Conservation (phyloP, 2,329 filamentous ascomycete genomes). For the Rhynchosporium secalis region DNA sequence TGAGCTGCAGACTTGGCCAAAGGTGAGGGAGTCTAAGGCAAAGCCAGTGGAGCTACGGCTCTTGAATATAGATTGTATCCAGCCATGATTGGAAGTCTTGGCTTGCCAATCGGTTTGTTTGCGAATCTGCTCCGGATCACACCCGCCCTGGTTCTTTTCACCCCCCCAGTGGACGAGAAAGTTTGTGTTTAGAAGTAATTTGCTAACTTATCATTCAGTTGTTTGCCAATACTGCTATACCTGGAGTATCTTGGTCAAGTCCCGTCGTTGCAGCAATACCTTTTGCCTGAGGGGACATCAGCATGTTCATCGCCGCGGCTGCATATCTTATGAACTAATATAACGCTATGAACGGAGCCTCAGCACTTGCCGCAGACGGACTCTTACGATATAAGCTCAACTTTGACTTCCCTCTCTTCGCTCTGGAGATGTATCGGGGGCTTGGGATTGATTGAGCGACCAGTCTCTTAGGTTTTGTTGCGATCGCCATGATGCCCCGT, state of each 20-base stretch:
- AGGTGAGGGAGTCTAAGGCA: slow-evolving; percentile 17
- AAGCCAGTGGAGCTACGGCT: slow-evolving; percentile 37
- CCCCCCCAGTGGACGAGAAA: background rate
- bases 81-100: slow-evolving; percentile 58
- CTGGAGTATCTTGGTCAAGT: slow-evolving; percentile 50
- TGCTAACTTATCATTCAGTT: slow-evolving; percentile 39
- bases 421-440: slow-evolving; percentile 48
- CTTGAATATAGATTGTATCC: slow-evolving; percentile 59
- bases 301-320: slow-evolving; percentile 53
- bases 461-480: slow-evolving; percentile 41
- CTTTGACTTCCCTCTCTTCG: slow-evolving; percentile 60
- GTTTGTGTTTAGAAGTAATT: background rate
- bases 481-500: slow-evolving; percentile 50
- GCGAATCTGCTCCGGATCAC: background rate
- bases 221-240: slow-evolving; percentile 58
- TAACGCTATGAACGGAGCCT: slow-evolving; percentile 54
- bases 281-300: slow-evolving; percentile 62
- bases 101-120: slow-evolving; percentile 53
- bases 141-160: background rate
- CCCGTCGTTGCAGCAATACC: slow-evolving; percentile 53
- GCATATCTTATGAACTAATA: slow-evolving; percentile 59
- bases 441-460: slow-evolving; percentile 40
- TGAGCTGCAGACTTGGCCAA: background rate
- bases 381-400: slow-evolving; percentile 57
- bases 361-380: slow-evolving; percentile 59